Evolutionary conservation across 352 stramenopile genomes (phyloP), one percentile per base, ranked within the genome.

Genomic region (Globisporangium lucens): DNA sequence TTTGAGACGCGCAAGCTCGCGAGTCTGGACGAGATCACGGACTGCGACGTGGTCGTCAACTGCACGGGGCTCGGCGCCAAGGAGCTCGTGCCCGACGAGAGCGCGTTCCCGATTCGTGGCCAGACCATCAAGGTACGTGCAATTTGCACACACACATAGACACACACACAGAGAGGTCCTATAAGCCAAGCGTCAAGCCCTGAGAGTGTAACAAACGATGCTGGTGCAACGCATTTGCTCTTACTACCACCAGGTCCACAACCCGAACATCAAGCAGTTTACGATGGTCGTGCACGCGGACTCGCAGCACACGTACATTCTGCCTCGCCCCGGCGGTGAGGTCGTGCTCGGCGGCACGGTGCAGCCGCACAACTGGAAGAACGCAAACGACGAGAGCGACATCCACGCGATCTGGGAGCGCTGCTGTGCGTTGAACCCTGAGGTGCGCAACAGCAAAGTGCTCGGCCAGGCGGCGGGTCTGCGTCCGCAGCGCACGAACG

Each of bases 291-390:
- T 90, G 29, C 68, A 82, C 59, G 47, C 52, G 3, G 70, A 89
- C 47, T 73, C 71, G 30, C 67, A 73, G 8, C 83, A 90, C 71
- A 89, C 83, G 67, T 92, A 90, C 72, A 81, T 92, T 43, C 78
- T 92, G 46, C 83, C 82, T 2, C 82, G 83, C 2, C 82, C 83
- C 0, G 57, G 74, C 13, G 82, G 82, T 33, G 82, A 92, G 51
- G 73, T 92, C 47, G 76, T 90, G 29, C 62, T 92, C 10, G 83
- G 83, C 20, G 83, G 83, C 46, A 92, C 83, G 0, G 80, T 89
- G 22, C 78, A 92, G 68, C 72, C 75, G 2, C 70, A 90, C 71
- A 87, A 90, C 65, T 87, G 78, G 78, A 78, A 65, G 27, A 71
- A 38, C 2, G 65, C 68, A 0, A 86, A 71, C 68, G 63, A 88